Evolutionary conservation across 352 stramenopile species (phyloP), one percentile per base, ranked within the genome.

Genomic region (Pythium coloratum): DNA sequence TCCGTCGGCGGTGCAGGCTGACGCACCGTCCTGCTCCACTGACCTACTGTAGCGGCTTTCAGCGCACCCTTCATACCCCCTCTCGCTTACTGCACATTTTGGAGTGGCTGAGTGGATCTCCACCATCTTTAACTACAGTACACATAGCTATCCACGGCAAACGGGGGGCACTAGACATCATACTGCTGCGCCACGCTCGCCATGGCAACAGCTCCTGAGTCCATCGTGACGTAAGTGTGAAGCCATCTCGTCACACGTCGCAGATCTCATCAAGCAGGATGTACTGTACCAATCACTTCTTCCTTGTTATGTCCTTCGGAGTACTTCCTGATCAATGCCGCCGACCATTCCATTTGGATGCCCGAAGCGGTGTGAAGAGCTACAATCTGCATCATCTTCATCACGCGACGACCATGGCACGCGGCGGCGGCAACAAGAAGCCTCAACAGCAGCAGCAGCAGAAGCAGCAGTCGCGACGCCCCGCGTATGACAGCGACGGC

Each of bases 401-500:
- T 24, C 44, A n/a, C 44, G 18, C 14, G 44, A 28, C 44, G n/a
- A 60, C 56, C 56, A 70, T 70, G 64, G 56, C 64, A 26, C 44
- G 63, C 55, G 44, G 44, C 55, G 18, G 40, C 38, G 49, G 14
- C 9, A 55, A 55, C 28, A 47, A 47, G 24, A 56, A 30, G 44
- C 54, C 10, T n/a, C 54, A 33, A 14, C 12, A 64, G 20, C 18
- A 10, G 34, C 61, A 33, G 30, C 30, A 62, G 30, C 16, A 53
- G 46, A 42, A 24, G 38, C 57, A 50, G 59, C 65, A 54, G 50
- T 16, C 28, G 59, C 57, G 14, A 30, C 16, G 18, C 16, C 54
- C 50, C 38, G 64, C 50, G 38, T 73, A 73, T 62, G 57, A 67
- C 26, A 73, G 67, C 46, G 67, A 73, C 32, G 67, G 62, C 66